Conservation (phyloP, 2,329 filamentous ascomycete species). For the Fusarium incarnatum region DNA sequence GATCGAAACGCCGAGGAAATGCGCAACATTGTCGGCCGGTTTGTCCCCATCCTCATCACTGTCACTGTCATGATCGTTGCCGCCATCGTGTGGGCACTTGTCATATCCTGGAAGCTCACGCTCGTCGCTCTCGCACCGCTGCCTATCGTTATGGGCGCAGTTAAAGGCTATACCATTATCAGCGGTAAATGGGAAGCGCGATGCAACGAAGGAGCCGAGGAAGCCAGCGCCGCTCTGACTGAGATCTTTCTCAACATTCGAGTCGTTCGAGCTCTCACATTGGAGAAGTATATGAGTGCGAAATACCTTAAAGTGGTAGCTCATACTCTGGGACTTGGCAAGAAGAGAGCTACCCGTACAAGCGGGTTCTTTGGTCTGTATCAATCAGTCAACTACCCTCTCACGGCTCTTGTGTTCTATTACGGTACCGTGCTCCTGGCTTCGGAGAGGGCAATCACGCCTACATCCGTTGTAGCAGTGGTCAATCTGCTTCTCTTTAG, state of each 20-base stretch:
- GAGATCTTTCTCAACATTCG: conserved; percentile 85
- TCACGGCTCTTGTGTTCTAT: conserved; percentile 84
- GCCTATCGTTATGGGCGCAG: conserved; percentile 75
- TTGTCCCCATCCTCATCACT: conserved; percentile 76
- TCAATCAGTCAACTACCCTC: conserved; percentile 76
- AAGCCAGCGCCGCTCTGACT: conserved; percentile 67
- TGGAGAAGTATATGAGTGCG: conserved; percentile 76
- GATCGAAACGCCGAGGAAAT: conserved; percentile 90
- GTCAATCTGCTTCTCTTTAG: conserved; percentile 88
- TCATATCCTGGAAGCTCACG: conserved; percentile 82
- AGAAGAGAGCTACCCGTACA: conserved; percentile 73
- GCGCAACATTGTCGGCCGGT: conserved; percentile 82
- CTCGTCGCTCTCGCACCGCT: conserved; percentile 77
- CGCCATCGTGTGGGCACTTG: conserved; percentile 80
- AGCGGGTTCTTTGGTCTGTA: conserved; percentile 83
- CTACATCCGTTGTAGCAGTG: conserved; percentile 75
- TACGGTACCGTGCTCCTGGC: conserved; percentile 77
- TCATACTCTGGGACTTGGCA: conserved; percentile 68
- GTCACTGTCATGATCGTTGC: conserved; percentile 74
- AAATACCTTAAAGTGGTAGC: conserved; percentile 69
- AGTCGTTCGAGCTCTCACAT: conserved; percentile 78
- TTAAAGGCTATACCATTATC: conserved; percentile 72
- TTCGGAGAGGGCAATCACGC: conserved; percentile 57
- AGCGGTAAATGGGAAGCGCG: conserved; percentile 78
- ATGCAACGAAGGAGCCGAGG: conserved; percentile 72